phyloP scores from a whole-genome alignment of 2,329 filamentous ascomycete species.

The Arthrinium phaeospermum region DNA sequence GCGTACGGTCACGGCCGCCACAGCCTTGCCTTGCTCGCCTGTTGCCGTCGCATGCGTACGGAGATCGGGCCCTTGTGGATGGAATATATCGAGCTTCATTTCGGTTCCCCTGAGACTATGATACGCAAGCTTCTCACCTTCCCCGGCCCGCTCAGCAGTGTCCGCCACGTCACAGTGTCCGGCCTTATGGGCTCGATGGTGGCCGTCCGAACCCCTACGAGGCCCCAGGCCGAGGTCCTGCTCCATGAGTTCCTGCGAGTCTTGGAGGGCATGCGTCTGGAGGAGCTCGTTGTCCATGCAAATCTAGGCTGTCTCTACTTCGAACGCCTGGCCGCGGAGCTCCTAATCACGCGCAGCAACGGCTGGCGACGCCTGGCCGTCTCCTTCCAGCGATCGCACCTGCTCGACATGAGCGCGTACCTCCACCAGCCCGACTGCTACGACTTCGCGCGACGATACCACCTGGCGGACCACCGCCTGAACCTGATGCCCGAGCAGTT shows the following conservation, averaged over 20 bases:
- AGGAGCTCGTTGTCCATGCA: too few relatives aligned
- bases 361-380: too few relatives aligned
- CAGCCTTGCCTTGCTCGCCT: neutral
- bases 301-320: neutral
- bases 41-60: neutral
- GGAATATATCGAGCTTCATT: neutral
- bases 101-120: neutral
- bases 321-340: neutral
- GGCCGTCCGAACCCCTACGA: neutral
- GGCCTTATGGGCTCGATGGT: neutral
- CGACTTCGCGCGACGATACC: neutral
- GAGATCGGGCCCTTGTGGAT: neutral
- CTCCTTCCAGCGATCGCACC: neutral
- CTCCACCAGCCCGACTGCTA: neutral
- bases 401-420: neutral
- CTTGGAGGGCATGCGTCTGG: neutral
- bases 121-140: neutral
- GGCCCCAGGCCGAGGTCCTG: neutral
- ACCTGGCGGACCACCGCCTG: neutral
- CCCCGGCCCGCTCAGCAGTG: neutral
- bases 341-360: neutral
- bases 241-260: neutral
- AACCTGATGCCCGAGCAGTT: neutral
- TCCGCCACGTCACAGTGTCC: neutral
- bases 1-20: neutral